Base-by-base conservation (phyloP, 768 basidiomycete species). In the Strobilomyces dryophilus region DNA sequence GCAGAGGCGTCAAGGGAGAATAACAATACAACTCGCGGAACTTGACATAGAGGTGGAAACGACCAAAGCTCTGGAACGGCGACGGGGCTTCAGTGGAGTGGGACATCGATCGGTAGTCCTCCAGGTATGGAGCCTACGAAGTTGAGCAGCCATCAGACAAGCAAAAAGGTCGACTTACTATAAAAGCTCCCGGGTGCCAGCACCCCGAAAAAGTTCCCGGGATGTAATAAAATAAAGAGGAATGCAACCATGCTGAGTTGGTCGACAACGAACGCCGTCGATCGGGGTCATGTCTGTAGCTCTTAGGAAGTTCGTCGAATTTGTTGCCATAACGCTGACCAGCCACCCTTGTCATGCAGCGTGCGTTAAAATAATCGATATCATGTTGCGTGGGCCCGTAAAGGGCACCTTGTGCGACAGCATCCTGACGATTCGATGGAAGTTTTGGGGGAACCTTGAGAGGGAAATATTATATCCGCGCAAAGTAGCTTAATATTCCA, bases 111-210 rank as follows among this genome's bases (percentile, higher is more conserved):
- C 58, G 56, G 53, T 78, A 80, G 27, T 65, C 64, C n/a, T 72
- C 67, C 18, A 67, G 52, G 59, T 55, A 73, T 5, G 76, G 74
- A 12, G 71, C 66, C 79, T 80, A 32, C n/a, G 49, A 39, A 42
- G 49, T 26, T 52, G 47, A 54, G 50, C 24, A 35, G 15, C 27
- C 21, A 54, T 45, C 17, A 29, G 43, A 45, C 10, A 10, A 36
- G 53, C 21, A 27, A 50, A 42, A 47, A 11, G 20, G 32, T 9
- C 27, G 20, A 56, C 75, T 50, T 56, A 81, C 80, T 12, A 80
- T 72, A 37, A 68, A 73, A 8, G 79, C 76, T 3, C 79, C 80
- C 49, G n/a, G n/a, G n/a, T 74, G 71, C 79, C 79, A 83, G 35
- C 62, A 66, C 18, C 80, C 81, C 4, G 73, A 72, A 26, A 81